Base-by-base conservation (phyloP, 2,329 filamentous ascomycete species). In the Trichoderma sp. region DNA sequence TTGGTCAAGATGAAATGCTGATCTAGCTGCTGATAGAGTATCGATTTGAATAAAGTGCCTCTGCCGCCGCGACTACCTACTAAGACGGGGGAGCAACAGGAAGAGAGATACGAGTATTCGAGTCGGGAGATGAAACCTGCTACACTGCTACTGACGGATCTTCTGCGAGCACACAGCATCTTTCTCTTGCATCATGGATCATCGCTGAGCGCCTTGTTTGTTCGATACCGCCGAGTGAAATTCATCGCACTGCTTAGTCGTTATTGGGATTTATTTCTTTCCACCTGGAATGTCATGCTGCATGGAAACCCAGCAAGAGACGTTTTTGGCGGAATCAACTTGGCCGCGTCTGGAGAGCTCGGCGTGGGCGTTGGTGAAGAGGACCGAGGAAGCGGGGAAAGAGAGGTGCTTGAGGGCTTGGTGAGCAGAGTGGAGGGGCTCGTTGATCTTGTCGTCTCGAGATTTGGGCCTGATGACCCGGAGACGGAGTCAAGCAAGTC, bases 301-400 rank as follows among this genome's bases (percentile, higher is more conserved):
- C 93, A 95, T 78, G 95, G 94, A 9, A 98, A 97, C 76, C 96
- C 96, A 0, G 90, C 91, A 2, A 89, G 92, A 1, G 91, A 91
- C 74, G 86, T 97, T 6, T 94, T 94, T 77, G 90, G 91, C 12
- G 94, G 93, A 6, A 90, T 97, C 78, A 97, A 97, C 80, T 86
- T 99, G 36, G 93, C 95, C 14, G 93, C 92, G 7, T 94, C 93
- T 39, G 95, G 96, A 21, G 95, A 98, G 82, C 88, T 98, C 30
- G 96, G 96, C 18, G 89, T 98, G 60, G 96, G 96, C 0, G 96
- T 98, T 1, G 96, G 96, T 21, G 96, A 98, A 80, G 96, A 98
- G 83, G 93, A 98, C 70, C 92, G 94, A 80, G 95, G 95, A 5
- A 98, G 95, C 79, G 94, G 94, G 36, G 95, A 98, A 83, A 87